Evolutionary conservation across 805 yeast genomes (phyloP).

Genomic region (Zygoascus ofunaensis): DNA sequence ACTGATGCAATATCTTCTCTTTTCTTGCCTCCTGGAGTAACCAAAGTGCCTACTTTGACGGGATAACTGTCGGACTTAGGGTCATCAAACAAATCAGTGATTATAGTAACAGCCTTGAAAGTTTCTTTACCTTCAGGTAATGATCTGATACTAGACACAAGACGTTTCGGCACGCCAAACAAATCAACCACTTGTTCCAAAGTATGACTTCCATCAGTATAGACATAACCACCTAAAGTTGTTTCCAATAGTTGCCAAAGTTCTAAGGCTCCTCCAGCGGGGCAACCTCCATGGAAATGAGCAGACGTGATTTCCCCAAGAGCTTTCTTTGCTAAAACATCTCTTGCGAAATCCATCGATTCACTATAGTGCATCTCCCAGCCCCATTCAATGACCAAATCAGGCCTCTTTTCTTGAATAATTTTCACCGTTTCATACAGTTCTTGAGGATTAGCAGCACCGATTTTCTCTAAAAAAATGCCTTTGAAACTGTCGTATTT

Average conservation of each 20-base stretch:
- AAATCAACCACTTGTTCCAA: slow-evolving; percentile 8
- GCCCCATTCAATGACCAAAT: slow-evolving; percentile 9
- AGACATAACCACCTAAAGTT: slow-evolving; percentile 9
- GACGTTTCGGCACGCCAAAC: slow-evolving; percentile 7
- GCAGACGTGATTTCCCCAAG: slow-evolving; percentile 9
- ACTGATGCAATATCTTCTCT: slow-evolving; percentile 9
- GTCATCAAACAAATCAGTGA: slow-evolving; percentile 5
- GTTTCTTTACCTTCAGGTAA: slow-evolving; percentile 7
- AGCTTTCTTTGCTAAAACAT: background rate
- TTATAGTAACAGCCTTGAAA: slow-evolving; percentile 6
- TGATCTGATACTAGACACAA: slow-evolving; percentile 6
- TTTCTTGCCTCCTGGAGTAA: background rate
- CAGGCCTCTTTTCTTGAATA: slow-evolving; percentile 3
- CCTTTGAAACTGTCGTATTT: slow-evolving; percentile 8
- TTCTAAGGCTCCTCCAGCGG: slow-evolving; percentile 8
- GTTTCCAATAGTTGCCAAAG: slow-evolving; percentile 8
- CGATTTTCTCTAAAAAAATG: slow-evolving; percentile 7
- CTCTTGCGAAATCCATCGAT: slow-evolving; percentile 8
- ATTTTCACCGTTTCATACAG: slow-evolving; percentile 4
- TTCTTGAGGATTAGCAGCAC: slow-evolving; percentile 7
- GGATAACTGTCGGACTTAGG: slow-evolving; percentile 6
- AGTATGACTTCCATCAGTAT: slow-evolving; percentile 9
- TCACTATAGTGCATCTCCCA: slow-evolving; percentile 12
- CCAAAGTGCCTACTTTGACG: slow-evolving; percentile 8
- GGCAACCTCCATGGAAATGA: slow-evolving; percentile 10